Percentiles rank a stretch among this genome's conserved stretches.
Conservation (phyloP, 225 moss, liverwort and hornwort species). For the Straminergon stramineum region DNA sequence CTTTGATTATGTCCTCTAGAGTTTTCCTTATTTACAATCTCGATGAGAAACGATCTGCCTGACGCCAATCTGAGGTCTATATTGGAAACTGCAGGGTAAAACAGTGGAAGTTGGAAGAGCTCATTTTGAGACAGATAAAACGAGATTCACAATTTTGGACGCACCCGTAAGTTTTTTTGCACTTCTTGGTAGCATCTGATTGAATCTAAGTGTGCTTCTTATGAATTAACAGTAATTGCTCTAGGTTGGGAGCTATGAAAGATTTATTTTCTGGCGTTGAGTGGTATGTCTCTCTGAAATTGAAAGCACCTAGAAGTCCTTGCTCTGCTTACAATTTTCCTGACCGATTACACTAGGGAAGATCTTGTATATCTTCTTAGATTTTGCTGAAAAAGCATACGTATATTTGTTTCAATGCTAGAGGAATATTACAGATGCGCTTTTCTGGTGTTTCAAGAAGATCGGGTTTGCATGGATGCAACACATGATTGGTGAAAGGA, state of each 20-base stretch:
- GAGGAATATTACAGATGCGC: not conserved
- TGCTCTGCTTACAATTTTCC: not conserved
- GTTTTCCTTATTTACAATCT: not conserved
- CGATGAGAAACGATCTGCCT: not conserved
- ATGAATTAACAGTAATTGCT: not conserved
- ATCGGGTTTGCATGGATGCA: not conserved
- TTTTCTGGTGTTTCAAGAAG: not conserved
- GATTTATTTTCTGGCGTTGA: not conserved
- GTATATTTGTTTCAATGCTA: not conserved
- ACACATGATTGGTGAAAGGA: not conserved
- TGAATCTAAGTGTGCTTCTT: not conserved
- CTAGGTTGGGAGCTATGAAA: not conserved
- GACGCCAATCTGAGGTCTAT: not conserved
- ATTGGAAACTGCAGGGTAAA: conserved; percentile 46
- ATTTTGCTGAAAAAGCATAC: not conserved
- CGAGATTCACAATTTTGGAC: conserved; percentile 80
- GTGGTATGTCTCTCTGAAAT: not conserved
- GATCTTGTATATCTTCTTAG: not conserved
- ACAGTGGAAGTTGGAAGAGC: conserved; percentile 91
- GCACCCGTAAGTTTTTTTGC: conserved; percentile 58
- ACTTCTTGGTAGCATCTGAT: not conserved
- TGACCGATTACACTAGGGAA: not conserved
- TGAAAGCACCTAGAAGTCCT: not conserved
- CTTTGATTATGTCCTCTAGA: not conserved
- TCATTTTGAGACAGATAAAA: conserved; percentile 70